Percentiles rank a stretch among this genome's conserved stretches.
Conservation (phyloP, 2,329 filamentous ascomycete genomes). For the Ophiostoma piceae region DNA sequence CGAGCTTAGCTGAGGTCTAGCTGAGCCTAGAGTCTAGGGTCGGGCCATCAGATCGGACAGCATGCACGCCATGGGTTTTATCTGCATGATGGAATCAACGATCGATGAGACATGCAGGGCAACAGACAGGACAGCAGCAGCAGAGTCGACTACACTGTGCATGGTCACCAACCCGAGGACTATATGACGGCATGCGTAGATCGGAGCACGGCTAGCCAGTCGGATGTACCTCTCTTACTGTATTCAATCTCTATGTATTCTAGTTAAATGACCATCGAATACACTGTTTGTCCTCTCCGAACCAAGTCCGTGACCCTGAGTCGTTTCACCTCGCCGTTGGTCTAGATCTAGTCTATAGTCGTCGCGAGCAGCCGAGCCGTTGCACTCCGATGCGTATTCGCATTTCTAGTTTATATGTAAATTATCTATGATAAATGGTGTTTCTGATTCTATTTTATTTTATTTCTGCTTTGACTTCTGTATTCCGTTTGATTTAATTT, state of each 20-base stretch:
- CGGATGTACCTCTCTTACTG: background rate
- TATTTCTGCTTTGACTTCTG: no score
- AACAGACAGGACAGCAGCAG: background rate
- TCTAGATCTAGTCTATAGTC: background rate
- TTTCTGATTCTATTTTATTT: background rate
- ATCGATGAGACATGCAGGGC: background rate
- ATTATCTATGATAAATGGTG: no score
- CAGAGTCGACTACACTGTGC: background rate
- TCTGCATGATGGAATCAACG: background rate
- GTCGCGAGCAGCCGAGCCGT: background rate
- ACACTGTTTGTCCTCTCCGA: background rate
- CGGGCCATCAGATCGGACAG: background rate
- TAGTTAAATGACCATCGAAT: background rate
- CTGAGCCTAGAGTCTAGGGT: background rate
- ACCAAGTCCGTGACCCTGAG: conserved; percentile 14
- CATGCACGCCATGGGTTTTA: background rate
- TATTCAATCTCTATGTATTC: background rate
- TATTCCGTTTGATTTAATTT: no score
- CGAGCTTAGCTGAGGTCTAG: background rate
- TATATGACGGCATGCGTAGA: background rate
- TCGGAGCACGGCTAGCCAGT: background rate
- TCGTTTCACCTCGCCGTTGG: background rate
- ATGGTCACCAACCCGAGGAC: background rate
- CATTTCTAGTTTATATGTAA: no score
- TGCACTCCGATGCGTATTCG: background rate